These are phyloP conservation scores for Arachnopeziza araneosa DNA, from an alignment of 2,329 filamentous ascomycete genomes.

Conservation along the genomic window DNA sequence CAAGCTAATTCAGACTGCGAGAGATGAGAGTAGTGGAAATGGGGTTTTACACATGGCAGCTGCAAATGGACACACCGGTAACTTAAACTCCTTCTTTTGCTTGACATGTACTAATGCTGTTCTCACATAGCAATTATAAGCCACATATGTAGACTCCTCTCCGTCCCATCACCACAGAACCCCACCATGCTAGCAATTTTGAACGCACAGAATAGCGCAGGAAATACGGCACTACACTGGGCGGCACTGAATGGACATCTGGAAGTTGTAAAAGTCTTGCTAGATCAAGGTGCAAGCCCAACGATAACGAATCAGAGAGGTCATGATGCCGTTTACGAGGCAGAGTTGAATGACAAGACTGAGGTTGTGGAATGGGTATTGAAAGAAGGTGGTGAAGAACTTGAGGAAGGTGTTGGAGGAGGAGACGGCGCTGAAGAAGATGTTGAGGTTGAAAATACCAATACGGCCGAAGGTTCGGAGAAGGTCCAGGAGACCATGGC, in stretches of 20 bases:
- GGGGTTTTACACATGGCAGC: conserved; percentile 83
- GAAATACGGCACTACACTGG: conserved; percentile 93
- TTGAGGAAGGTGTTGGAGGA: conserved; percentile 31
- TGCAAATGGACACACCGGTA: conserved; percentile 82
- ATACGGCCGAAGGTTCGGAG: conserved; percentile 11
- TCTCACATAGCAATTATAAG: conserved; percentile 37
- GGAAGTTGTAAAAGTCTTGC: conserved; percentile 68
- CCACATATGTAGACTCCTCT: conserved; percentile 39
- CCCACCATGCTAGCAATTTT: conserved; percentile 43
- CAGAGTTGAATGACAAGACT: conserved; percentile 63
- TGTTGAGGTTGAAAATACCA: conserved; percentile 10
- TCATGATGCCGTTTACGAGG: conserved; percentile 72
- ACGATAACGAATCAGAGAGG: conserved; percentile 77
- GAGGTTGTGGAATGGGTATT: conserved; percentile 54
- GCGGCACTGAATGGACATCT: conserved; percentile 86
- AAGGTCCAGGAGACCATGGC: background rate
- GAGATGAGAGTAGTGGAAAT: conserved; percentile 72
- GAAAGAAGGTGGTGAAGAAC: conserved; percentile 33
- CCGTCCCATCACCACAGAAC: conserved; percentile 26
- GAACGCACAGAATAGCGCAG: conserved; percentile 69
- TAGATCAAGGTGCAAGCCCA: conserved; percentile 72
- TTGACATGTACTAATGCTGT: background rate
- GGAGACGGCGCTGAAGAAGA: conserved; percentile 17
- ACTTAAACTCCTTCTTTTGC: background rate
- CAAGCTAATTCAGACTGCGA: conserved; percentile 64